Base-by-base conservation (phyloP, 345 rosid genomes). In the Arabidopsis suecica region DNA sequence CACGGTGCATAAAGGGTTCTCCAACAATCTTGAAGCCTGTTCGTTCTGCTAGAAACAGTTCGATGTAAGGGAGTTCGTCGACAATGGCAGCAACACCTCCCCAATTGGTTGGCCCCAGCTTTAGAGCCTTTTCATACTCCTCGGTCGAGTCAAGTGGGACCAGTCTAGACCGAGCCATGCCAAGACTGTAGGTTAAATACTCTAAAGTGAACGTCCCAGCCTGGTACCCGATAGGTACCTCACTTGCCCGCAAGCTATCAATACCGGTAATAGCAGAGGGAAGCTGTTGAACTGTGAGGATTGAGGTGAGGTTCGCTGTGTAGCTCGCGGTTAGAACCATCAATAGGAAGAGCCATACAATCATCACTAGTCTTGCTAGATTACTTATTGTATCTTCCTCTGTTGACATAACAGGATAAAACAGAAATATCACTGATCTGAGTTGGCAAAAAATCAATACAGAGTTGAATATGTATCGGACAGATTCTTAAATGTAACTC, bases 81-180 rank as follows among this genome's bases (percentile, higher is more conserved):
- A 94, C 83, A 22, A 94, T 82, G 47, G 97, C 98, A 41, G 91
- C 91, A 1, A 94, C 97, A 32, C 98, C 98, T 56, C 96, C 93
- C 42, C 33, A 9, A 12, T 63, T 71, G 37, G 7, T 38, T 14
- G 96, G 96, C 33, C 97, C 98, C 42, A 57, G 84, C 70, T 80
- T 74, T 72, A 94, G 85, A 61, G 95, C 91, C 59, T 68, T 79
- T 76, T 79, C 91, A 64, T 85, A 94, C 67, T 81, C 98, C 49
- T 85, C 88, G 0, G 90, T 93, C n/a, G 89, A 78, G 74, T 79
- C 83, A 20, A 94, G 78, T 47, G 87, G 20, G 32, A 85, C 66
- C 23, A 91, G 86, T 67, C 96, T 85, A 37, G 96, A 87, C 49
- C 61, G 83, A 38, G 84, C 44, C 55, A 94, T 72, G 77, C 80